phyloP scores from a whole-genome alignment of 345 rosid genomes.

The Syzygium aqueum region DNA sequence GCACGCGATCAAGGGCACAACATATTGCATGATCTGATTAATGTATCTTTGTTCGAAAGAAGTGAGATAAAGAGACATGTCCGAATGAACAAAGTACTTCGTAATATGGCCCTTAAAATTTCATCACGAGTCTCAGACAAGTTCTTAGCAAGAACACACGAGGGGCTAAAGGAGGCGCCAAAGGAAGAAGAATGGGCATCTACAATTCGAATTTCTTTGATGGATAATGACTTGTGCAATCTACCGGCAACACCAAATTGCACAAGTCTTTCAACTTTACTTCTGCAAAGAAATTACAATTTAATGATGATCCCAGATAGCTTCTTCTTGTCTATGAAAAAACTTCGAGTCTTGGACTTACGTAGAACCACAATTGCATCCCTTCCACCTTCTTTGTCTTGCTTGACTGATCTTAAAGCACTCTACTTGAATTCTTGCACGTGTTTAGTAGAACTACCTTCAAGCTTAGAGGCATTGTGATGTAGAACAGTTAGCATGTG shows the following conservation, averaged over 20 bases:
- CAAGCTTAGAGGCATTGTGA: not conserved
- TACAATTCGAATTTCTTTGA: constrained; percentile 8
- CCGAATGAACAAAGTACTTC: no score
- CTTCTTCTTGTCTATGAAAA: not conserved
- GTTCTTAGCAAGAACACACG: not conserved
- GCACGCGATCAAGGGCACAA: no score
- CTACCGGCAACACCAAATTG: constrained; percentile 12
- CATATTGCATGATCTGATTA: no score
- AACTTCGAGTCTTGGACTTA: not conserved
- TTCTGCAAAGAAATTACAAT: no score
- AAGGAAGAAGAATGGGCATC: not conserved
- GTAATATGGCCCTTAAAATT: no score
- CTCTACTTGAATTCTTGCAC: constrained; percentile 13
- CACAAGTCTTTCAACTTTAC: not conserved
- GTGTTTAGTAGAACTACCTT: constrained; percentile 4
- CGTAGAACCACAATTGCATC: not conserved
- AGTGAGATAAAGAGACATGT: no score
- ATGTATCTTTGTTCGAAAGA: no score
- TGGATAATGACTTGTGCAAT: constrained; percentile 1
- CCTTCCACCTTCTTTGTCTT: constrained; percentile 8
- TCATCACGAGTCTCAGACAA: not conserved
- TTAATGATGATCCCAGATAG: not conserved
- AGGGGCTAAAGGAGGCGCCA: not conserved
- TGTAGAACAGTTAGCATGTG: no score
- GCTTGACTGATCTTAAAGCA: not conserved